Evolutionary conservation across 2,329 filamentous ascomycete species (phyloP).

Genomic region (Fonsecaea multimorphosa): DNA sequence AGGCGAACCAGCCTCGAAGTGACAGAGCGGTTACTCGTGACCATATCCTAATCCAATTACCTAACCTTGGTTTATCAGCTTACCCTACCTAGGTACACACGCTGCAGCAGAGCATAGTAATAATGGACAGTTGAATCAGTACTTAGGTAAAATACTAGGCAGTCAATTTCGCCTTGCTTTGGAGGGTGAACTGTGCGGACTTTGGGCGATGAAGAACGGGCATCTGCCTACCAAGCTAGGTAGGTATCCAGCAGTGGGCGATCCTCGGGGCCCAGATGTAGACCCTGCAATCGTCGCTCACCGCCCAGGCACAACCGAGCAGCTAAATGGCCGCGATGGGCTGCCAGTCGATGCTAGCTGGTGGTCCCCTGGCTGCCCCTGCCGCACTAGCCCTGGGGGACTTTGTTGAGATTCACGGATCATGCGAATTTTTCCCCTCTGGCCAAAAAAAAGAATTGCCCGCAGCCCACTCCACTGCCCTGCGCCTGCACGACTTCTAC

Average conservation of each 20-base stretch:
- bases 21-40: not conserved
- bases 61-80: constrained; percentile 2
- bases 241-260: constrained; percentile 3
- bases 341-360: constrained; percentile 5
- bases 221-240: not conserved
- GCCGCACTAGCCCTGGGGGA: constrained; percentile 9
- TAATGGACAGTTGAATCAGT: not conserved
- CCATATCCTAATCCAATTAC: not conserved
- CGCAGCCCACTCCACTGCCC: constrained; percentile 18
- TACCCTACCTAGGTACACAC: too few relatives aligned
- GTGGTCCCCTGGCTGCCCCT: constrained; percentile 6
- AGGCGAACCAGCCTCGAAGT: not conserved
- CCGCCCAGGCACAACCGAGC: constrained; percentile 8
- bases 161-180: not conserved
- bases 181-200: not conserved
- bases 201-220: not conserved
- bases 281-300: constrained; percentile 13
- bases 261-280: constrained; percentile 13
- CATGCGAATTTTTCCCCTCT: constrained; percentile 16
- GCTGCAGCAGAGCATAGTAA: not conserved
- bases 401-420: constrained; percentile 16
- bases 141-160: too few relatives aligned
- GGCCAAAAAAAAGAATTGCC: constrained; percentile 17
- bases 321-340: constrained; percentile 17
- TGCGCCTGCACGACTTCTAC: constrained; percentile 2